Base-by-base conservation (phyloP, 2,329 filamentous ascomycete genomes). In the Cylindrodendrum hubeiense region DNA sequence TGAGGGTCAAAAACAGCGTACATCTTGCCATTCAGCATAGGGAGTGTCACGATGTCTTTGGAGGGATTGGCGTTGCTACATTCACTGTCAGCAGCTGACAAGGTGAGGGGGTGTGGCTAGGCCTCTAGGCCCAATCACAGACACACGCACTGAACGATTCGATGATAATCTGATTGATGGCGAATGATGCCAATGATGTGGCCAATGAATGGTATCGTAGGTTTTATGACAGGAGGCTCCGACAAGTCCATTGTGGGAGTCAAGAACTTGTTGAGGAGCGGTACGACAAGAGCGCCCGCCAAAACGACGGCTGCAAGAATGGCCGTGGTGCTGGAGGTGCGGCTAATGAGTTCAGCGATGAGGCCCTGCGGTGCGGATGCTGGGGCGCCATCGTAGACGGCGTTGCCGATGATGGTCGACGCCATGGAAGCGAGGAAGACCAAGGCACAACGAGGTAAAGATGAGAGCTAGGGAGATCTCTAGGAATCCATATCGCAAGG, bases 1-100 rank as follows among this genome's bases (percentile, higher is more conserved):
- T 71, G 54, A 2, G 84, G 80, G 5, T 79, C 77, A 46, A 76
- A 81, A 22, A 85, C 78, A n/a, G 81, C 68, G 69, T 87, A 87
- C 22, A 83, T 72, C 56, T 82, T 82, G 39, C 77, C 72, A 51
- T 75, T 79, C 26, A 84, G 73, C 73, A 85, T 81, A 12, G 80
- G 81, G 4, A 86, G 71, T 0, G 84, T 84, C 54, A 79, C 82
- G 59, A 84, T 81, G 3, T 71, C 74, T 34, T 76, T 55, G 0
- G 69, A 70, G 0, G 71, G 69, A 12, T 75, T 73, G 17, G 60
- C 62, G 63, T 76, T 72, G 66, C 71, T 77, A 44, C 9, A 9
- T 8, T 34, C 13, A 41, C 46, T 21, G 26, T 24, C 13, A 30
- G 51, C 12, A 53, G 41, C 17, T n/a, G 19, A 39, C 7, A 5